Base-by-base conservation (phyloP, 2,329 filamentous ascomycete species). In the Paramyrothecium sp. region DNA sequence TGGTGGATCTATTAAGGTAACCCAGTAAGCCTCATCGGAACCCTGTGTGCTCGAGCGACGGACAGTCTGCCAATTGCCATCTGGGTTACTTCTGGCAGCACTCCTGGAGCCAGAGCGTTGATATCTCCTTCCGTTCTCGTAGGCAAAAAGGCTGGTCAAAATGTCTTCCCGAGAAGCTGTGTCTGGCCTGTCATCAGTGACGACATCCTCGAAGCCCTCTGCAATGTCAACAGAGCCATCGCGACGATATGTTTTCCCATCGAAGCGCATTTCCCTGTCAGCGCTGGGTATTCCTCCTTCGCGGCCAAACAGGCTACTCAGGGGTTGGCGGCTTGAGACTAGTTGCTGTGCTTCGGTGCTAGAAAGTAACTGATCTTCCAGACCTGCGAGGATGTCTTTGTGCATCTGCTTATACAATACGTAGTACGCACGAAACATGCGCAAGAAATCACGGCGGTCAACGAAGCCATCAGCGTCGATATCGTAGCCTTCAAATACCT, bases 361-460 rank as follows among this genome's bases (percentile, higher is more conserved):
- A 41, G 90, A 84, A 71, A 91, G 85, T 55, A 89, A 83, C 67
- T 93, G 89, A 60, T 93, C 90, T 65, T 93, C 89, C 60, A 92
- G 81, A 2, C 87, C 87, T 56, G 90, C 87, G 7, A 94, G 80
- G 59, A 93, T 90, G 62, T 98, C 94, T 58, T 86, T 86, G 59
- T 95, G 92, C 73, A 97, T 88, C 69, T 97, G 90, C 68, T 93
- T 92, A 69, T 92, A 95, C 10, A 97, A 84, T 2, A 91, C 88
- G 72, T 96, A 98, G 71, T 96, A 97, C 0, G 94, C 94, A 48
- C 91, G 84, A 73, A 98, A 97, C 75, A 99, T 89, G 56, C 93
- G 87, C 33, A 98, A 75, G 65, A 97, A 96, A 71, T 99, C 94
- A 64, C 89, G 88, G 17, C 95, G 84, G 65, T 89, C 88, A 47